Conservation (phyloP, 2,329 filamentous ascomycete species). For the Aspergillus chevalieri region DNA sequence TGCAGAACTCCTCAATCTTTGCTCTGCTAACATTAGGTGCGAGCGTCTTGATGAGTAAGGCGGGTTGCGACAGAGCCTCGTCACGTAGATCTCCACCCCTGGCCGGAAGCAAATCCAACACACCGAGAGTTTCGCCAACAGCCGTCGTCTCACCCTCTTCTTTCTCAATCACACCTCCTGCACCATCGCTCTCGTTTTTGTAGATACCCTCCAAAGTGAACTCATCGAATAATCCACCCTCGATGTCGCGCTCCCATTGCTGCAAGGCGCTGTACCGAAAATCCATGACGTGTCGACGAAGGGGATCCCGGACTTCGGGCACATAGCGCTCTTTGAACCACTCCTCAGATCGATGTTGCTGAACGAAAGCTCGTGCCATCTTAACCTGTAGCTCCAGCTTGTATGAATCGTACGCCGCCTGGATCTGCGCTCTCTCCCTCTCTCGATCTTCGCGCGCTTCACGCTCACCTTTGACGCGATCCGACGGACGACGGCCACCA, state of each 20-base stretch:
- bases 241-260: conserved; percentile 85
- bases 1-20: conserved; percentile 90
- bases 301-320: conserved; percentile 67
- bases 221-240: conserved; percentile 81
- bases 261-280: conserved; percentile 72
- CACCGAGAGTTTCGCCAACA: conserved; percentile 84
- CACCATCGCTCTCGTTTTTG: conserved; percentile 84
- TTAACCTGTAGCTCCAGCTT: conserved; percentile 60
- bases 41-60: conserved; percentile 94
- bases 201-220: conserved; percentile 91
- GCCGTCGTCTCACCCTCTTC: conserved; percentile 92
- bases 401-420: conserved; percentile 59
- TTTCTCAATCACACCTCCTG: conserved; percentile 79
- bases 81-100: conserved; percentile 82
- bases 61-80: conserved; percentile 80
- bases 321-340: conserved; percentile 98
- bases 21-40: conserved; percentile 90
- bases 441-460: conserved; percentile 58
- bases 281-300: conserved; percentile 70
- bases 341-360: conserved; percentile 88
- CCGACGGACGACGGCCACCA: conserved; percentile 50
- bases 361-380: conserved; percentile 85
- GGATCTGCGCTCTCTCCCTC: conserved; percentile 57
- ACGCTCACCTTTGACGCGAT: conserved; percentile 55
- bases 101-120: conserved; percentile 81